Percentiles rank a stretch among this genome's conserved stretches.
Conservation (phyloP, 2,329 filamentous ascomycete genomes). For the Kalmusia sp. region DNA sequence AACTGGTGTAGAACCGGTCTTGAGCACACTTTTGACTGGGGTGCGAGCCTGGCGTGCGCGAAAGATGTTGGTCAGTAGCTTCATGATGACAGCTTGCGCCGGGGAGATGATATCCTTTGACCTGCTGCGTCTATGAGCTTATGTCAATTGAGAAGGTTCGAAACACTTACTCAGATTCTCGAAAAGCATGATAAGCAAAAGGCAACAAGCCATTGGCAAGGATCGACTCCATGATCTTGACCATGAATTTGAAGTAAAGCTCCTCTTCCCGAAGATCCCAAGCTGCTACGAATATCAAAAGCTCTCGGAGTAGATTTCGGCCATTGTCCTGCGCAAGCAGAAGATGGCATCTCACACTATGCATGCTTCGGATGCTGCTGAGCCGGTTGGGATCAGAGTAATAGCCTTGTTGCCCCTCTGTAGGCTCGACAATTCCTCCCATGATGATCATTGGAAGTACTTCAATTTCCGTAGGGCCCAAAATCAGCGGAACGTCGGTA, state of each 20-base stretch:
- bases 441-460: slow-evolving; percentile 97
- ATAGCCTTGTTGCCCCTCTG: slow-evolving; percentile 69
- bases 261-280: slow-evolving; percentile 96
- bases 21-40: slow-evolving; percentile 53
- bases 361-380: slow-evolving; percentile 74
- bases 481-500: slow-evolving; percentile 91
- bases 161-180: slow-evolving; percentile 62
- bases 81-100: slow-evolving; percentile 90
- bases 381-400: slow-evolving; percentile 57
- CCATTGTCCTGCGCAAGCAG: slow-evolving; percentile 89
- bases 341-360: slow-evolving; percentile 88
- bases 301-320: slow-evolving; percentile 84
- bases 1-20: slow-evolving; percentile 53
- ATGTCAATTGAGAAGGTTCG: background rate
- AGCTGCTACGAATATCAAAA: slow-evolving; percentile 94
- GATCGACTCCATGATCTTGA: slow-evolving; percentile 93
- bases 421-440: slow-evolving; percentile 87
- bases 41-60: slow-evolving; percentile 61
- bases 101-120: slow-evolving; percentile 96
- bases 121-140: slow-evolving; percentile 33
- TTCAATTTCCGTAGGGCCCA: slow-evolving; percentile 94
- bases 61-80: slow-evolving; percentile 89
- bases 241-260: slow-evolving; percentile 94
- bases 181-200: slow-evolving; percentile 88
- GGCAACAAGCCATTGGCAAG: slow-evolving; percentile 88